Conservation (phyloP, 345 rosid species). For the Alliaria petiolata region DNA sequence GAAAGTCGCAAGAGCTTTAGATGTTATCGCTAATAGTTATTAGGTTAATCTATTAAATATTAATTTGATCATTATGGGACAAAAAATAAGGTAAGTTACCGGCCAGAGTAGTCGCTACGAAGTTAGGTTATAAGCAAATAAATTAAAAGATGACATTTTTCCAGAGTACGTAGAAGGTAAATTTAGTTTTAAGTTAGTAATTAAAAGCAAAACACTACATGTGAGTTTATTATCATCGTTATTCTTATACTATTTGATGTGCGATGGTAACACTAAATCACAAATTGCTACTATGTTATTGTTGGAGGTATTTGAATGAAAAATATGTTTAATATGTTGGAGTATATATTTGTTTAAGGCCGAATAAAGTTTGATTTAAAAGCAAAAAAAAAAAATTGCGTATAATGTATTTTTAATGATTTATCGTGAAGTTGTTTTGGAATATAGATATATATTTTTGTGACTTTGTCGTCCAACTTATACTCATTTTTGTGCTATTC, state of each 20-base stretch:
- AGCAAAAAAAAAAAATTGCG: too few species aligned
- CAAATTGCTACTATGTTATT: background rate
- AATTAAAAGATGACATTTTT: background rate
- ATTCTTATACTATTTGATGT: background rate
- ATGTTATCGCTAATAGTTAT: background rate
- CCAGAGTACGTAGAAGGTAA: background rate
- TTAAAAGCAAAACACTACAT: background rate
- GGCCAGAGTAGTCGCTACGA: conserved; percentile 8
- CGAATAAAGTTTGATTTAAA: too few species aligned
- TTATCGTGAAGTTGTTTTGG: too few species aligned
- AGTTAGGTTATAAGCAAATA: background rate
- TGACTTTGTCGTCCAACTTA: too few species aligned
- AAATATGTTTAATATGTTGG: too few species aligned
- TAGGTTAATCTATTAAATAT: too few species aligned
- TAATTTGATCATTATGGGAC: background rate
- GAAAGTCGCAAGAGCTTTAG: background rate
- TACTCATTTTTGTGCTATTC: too few species aligned
- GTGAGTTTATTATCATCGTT: background rate
- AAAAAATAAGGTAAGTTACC: conserved; percentile 1
- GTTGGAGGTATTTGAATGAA: too few species aligned
- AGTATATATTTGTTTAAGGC: too few species aligned
- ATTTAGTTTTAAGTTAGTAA: background rate
- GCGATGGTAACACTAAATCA: background rate
- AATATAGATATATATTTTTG: too few species aligned
- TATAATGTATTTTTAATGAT: too few species aligned